These are phyloP conservation scores for Lachnellula cervina DNA, from an alignment of 2,329 filamentous ascomycete species.

Conservation along the genomic window DNA sequence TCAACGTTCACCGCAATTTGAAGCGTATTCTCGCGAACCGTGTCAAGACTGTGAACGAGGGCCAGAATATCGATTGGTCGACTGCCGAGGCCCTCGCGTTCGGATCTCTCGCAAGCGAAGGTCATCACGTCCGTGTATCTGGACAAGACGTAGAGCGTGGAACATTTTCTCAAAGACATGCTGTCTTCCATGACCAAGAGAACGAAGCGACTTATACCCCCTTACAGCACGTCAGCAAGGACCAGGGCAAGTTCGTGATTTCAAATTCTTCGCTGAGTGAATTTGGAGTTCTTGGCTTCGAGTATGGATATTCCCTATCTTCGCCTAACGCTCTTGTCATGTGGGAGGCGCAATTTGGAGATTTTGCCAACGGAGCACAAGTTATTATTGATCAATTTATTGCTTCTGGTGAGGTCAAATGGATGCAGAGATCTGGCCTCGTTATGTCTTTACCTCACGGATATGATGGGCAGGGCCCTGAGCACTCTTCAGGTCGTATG, in stretches of 20 bases:
- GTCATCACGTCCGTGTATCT: constrained; percentile 94
- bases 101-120: constrained; percentile 83
- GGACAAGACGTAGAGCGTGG: constrained; percentile 99
- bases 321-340: constrained; percentile 96
- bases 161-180: constrained; percentile 97
- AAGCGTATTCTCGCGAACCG: constrained; percentile 90
- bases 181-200: constrained; percentile 96
- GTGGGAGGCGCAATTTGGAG: constrained; percentile 99
- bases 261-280: constrained; percentile 84
- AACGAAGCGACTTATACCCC: constrained; percentile 90
- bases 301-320: constrained; percentile 96
- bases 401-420: constrained; percentile 95
- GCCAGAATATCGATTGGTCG: constrained; percentile 94
- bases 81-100: constrained; percentile 96
- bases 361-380: constrained; percentile 99
- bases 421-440: constrained; percentile 95
- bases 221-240: constrained; percentile 79
- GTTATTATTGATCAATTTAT: constrained; percentile 99
- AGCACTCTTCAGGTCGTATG: constrained; percentile 95
- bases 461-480: constrained; percentile 96
- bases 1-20: constrained; percentile 88
- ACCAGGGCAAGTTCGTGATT: constrained; percentile 94
- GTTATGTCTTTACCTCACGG: constrained; percentile 96
- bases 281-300: constrained; percentile 79
- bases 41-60: constrained; percentile 87